These are phyloP conservation scores for Trypanosoma lewisi DNA, from an alignment of 208 protist genomes.

Conservation along the genomic window DNA sequence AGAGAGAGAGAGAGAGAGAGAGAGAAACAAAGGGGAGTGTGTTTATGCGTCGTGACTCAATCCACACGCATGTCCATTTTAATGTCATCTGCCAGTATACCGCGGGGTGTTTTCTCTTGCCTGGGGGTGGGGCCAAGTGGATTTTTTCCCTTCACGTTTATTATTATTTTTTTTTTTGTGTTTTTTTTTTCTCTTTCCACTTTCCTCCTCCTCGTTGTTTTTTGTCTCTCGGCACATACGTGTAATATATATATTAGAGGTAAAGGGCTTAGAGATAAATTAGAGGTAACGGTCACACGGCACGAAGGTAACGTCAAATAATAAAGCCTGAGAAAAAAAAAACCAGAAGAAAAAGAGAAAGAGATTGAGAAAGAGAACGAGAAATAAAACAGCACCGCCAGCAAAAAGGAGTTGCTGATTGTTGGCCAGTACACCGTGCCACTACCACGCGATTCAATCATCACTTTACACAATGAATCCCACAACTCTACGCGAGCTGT, in stretches of 20 bases:
- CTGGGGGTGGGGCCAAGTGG: too few relatives aligned
- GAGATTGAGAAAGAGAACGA: constrained; percentile 3
- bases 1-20: too few relatives aligned
- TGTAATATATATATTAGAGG: too few relatives aligned
- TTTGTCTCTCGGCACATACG: too few relatives aligned
- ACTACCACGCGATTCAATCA: not conserved
- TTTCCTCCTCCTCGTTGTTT: not conserved
- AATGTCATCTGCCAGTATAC: too few relatives aligned
- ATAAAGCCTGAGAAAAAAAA: constrained; percentile 2
- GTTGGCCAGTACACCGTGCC: too few relatives aligned
- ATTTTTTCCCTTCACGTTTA: too few relatives aligned
- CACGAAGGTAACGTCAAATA: constrained; percentile 3
- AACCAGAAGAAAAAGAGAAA: constrained; percentile 2
- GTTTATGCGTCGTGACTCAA: too few relatives aligned
- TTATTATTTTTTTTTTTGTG: too few relatives aligned
- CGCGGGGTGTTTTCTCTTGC: too few relatives aligned
- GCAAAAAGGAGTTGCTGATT: constrained; percentile 8
- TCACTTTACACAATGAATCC: not conserved
- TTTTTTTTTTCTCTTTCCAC: not conserved
- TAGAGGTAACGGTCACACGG: not conserved
- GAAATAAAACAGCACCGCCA: not conserved
- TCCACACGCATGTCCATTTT: too few relatives aligned
- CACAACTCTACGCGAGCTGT: constrained; percentile 60
- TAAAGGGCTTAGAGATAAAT: not conserved
- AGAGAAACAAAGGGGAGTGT: too few relatives aligned